Evolutionary conservation across 2,329 filamentous ascomycete genomes (phyloP), one percentile per base, ranked within the genome.

Genomic region (Drechslerella coelobrocha): DNA sequence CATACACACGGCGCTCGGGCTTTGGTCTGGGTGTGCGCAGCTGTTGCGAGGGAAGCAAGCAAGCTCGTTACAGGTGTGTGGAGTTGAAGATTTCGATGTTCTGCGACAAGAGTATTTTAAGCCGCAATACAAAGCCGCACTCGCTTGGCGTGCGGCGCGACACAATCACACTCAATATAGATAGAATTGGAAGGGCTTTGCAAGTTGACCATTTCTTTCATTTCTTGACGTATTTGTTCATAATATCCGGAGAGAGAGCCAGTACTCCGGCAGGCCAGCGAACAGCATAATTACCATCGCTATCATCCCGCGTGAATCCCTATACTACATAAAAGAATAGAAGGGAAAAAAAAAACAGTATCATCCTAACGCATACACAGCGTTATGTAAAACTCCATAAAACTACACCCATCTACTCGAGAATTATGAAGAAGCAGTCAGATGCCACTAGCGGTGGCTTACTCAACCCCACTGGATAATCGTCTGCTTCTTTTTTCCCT

Each of bases 401-500:
- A 43, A 41, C 6, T 27, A 39, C 34, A n/a, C n/a, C 8, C 47
- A 48, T 51, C 2, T 26, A 27, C 47, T 27, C 7, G n/a, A 26
- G 23, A 51, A 10, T 3, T 8, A 43, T 39, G 10, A 34, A 24
- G 2, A 34, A 7, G 14, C 43, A 2, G 12, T 1, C 9, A 17
- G 14, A 10, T 9, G 27, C 5, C 7, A n/a, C 43, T 57, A 57
- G n/a, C 29, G 47, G 34, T n/a, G 12, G n/a, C 57, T 48, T 51
- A 47, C 41, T 73, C 74, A 78, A 39, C 79, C 79, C 74, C 80
- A 79, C 55, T 79, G 78, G 62, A 80, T 78, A 61, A 81, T 72
- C 29, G 78, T 75, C 73, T 80, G 77, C 74, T 80, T 79, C 68
- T 77, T 77, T 61, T 78, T 79, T 17, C 77, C 77, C 53, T 79